Evolutionary conservation across 306 rosid genomes (phyloP).

Genomic region (Malus sylvestris): DNA sequence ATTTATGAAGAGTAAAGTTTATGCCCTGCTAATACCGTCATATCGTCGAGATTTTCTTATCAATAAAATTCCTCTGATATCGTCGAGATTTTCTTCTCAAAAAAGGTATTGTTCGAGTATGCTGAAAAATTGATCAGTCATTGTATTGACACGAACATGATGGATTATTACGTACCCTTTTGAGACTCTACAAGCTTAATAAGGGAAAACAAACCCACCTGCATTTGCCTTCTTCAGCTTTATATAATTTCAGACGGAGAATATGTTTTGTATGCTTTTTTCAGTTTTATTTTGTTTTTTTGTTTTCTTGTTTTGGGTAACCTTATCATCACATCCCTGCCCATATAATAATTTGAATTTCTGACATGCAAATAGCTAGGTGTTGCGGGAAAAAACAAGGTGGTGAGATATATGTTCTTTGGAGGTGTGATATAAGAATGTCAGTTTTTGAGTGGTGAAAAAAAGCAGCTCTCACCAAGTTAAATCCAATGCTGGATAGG

Average conservation of each 20-base stretch:
- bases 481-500: neutral
- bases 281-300: too few species aligned
- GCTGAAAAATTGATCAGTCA: neutral
- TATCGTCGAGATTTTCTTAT: too few species aligned
- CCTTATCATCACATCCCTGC: slow-evolving; percentile 14
- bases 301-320: neutral
- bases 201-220: slow-evolving; percentile 11
- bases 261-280: neutral
- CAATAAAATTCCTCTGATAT: too few species aligned
- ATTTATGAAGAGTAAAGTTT: too few species aligned
- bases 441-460: slow-evolving; percentile 8
- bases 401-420: slow-evolving; percentile 6
- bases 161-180: neutral
- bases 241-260: slow-evolving; percentile 17
- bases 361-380: slow-evolving; percentile 24
- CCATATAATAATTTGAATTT: slow-evolving; percentile 21
- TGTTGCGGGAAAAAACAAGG: slow-evolving; percentile 34
- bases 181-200: slow-evolving; percentile 20
- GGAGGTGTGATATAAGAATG: slow-evolving; percentile 18
- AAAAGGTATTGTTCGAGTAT: neutral
- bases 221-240: slow-evolving; percentile 20
- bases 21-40: too few species aligned
- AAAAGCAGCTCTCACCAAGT: neutral
- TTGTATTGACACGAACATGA: neutral
- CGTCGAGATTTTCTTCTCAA: too few species aligned